phyloP scores from a whole-genome alignment of 169 alveolate species.

The Plasmodium billcollinsi region DNA sequence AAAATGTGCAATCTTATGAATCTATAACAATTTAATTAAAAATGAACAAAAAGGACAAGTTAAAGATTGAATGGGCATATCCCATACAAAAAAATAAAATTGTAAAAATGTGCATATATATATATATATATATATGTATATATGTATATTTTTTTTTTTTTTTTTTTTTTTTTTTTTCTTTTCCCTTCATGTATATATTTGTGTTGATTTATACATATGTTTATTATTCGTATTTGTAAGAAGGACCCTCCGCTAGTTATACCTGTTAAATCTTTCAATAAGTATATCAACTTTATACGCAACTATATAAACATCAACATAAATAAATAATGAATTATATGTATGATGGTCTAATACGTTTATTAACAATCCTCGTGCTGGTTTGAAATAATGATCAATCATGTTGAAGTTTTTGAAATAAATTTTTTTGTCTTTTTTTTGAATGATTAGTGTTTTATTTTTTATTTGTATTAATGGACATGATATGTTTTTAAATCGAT shows the following conservation, averaged over 20 bases:
- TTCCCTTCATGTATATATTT: background rate
- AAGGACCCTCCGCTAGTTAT: background rate
- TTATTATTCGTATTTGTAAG: background rate
- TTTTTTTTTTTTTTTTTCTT: background rate
- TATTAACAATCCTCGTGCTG: slow-evolving; percentile 64
- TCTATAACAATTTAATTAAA: too few relatives aligned
- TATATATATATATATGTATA: too few relatives aligned
- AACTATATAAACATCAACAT: slow-evolving; percentile 59
- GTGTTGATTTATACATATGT: background rate
- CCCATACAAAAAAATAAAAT: too few relatives aligned
- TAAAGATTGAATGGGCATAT: too few relatives aligned
- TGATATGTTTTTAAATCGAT: slow-evolving; percentile 49
- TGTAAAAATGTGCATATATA: too few relatives aligned
- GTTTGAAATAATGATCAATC: slow-evolving; percentile 56
- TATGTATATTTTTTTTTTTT: background rate
- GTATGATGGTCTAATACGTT: slow-evolving; percentile 28
- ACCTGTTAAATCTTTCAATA: slow-evolving; percentile 17
- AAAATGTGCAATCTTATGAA: too few relatives aligned
- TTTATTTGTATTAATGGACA: slow-evolving; percentile 66
- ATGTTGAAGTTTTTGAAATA: slow-evolving; percentile 49
- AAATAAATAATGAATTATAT: slow-evolving; percentile 24
- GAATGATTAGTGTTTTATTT: slow-evolving; percentile 73
- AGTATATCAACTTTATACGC: slow-evolving; percentile 69
- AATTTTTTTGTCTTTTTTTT: slow-evolving; percentile 55
- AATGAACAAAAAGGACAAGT: too few relatives aligned